Evolutionary conservation across 2,329 filamentous ascomycete species (phyloP), one percentile per base, ranked within the genome.

Genomic region (Ophiostoma quercus): DNA sequence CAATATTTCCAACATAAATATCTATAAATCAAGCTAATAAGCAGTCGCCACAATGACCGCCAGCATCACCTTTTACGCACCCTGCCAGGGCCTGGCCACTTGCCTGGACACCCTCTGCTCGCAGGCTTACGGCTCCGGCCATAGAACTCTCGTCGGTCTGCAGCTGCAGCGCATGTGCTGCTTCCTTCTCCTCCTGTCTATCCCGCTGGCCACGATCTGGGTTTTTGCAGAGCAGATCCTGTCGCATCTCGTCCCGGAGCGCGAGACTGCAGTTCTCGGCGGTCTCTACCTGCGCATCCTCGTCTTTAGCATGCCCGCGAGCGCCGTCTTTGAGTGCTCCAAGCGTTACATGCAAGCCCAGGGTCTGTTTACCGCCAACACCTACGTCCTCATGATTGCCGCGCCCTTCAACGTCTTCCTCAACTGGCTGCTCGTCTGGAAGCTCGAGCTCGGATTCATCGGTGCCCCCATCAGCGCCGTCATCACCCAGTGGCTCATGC

Each of bases 41-140:
- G 1, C 57, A 81, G 79, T 91, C 72, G 88, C 87, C 5, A 88
- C 88, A 75, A 94, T 94, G 91, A 92, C 90, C 1, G 89, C 89
- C 37, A 92, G 88, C 73, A 94, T 95, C 74, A 91, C 87, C 16
- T 92, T 90, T 71, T 89, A 91, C 75, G 90, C 90, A 0, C 87
- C 92, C 19, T 90, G 92, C 76, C 90, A 93, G 76, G 91, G 93
- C n/a, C 84, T 98, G 16, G 90, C 93, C 0, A 98, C 94, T 4
- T 92, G 90, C 73, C 83, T 98, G 51, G 94, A 98, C 79, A 98
- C 94, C 0, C 87, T 98, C 2, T 97, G 94, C 78, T 88, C 94
- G 0, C 94, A 98, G 79, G 94, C 95, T 0, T 98, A 96, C 77
- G 94, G 95, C 2, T 96, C 92, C 0, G 94, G 94, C 0, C 91